Evolutionary conservation across 176 grass and related monocot genomes (phyloP).

Genomic region (Carex littledalei): DNA sequence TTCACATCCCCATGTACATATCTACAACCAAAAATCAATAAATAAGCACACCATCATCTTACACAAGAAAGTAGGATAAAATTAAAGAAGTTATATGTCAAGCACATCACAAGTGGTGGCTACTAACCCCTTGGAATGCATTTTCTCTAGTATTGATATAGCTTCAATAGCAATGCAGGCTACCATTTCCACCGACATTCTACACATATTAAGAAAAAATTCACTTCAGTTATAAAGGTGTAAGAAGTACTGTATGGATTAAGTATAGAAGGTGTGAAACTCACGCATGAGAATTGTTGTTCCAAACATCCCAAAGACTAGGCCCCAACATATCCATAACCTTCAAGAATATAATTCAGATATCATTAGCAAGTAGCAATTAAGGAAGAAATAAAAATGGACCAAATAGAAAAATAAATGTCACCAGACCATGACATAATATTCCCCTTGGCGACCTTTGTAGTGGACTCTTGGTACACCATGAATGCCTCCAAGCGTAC

Average conservation of each 20-base stretch:
- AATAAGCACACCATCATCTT: constrained; percentile 9
- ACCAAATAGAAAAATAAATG: constrained; percentile 1
- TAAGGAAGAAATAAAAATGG: not conserved
- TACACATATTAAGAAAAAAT: constrained; percentile 26
- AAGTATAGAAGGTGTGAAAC: constrained; percentile 22
- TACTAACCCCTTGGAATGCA: constrained; percentile 96
- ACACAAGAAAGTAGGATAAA: not conserved
- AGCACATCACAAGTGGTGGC: constrained; percentile 1
- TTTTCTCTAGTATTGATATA: constrained; percentile 92
- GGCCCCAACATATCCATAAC: constrained; percentile 99
- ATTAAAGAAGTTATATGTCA: not conserved
- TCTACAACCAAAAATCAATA: constrained; percentile 28
- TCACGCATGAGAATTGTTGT: constrained; percentile 82
- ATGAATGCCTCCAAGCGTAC: constrained; percentile 67
- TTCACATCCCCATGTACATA: constrained; percentile 98
- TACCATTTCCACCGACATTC: constrained; percentile 98
- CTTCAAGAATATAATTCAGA: constrained; percentile 46
- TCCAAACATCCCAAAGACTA: constrained; percentile 96
- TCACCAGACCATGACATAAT: constrained; percentile 80
- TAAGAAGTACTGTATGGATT: constrained; percentile 8
- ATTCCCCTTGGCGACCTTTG: constrained; percentile 94
- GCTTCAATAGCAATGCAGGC: constrained; percentile 97
- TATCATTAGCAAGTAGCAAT: constrained; percentile 13
- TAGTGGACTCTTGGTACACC: constrained; percentile 91
- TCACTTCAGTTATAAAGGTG: constrained; percentile 27